Base-by-base conservation (phyloP, 1,284 basidiomycete species). In the Grifola frondosa region DNA sequence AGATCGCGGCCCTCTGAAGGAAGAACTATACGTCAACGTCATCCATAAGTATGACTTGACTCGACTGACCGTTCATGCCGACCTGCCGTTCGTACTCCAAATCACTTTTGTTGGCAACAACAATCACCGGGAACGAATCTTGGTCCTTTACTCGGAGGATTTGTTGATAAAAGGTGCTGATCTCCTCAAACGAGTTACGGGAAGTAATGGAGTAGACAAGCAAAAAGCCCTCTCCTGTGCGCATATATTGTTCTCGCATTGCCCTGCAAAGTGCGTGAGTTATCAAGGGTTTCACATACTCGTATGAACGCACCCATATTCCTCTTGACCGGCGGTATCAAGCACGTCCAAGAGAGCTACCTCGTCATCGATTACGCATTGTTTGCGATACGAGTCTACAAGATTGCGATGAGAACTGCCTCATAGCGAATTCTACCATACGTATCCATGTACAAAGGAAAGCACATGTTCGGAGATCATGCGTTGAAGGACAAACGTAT, bases 181-280 rank as follows among this genome's bases (percentile, higher is more conserved):
- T 96, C 77, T 95, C 92, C 68, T 98, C 95, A 62, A 98, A 99
- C 32, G 94, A 97, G 71, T 92, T 94, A 56, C 96, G 85, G 32
- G 94, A 97, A 13, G 96, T 98, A 72, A 99, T 99, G 49, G 93
- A 96, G 72, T 99, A 99, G 48, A 99, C 97, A 50, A 99, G 84
- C 37, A 99, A 80, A 78, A 99, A 99, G 4, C 97, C 97, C 70
- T 99, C 97, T 49, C 97, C 97, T 20, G 91, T 90, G 40, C 92
- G 84, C 92, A 95, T 97, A 74, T 97, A 97, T 61, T 97, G 94
- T 65, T 97, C 94, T 41, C 94, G 86, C 94, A 97, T 97, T 23
- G 93, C 94, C 49, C 92, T 95, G 60, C 39, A 42, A 29, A 44
- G 22, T 13, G 21, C 9, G 26, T 45, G 16, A 50, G 34, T 23